phyloP scores from a whole-genome alignment of 768 basidiomycete genomes.

The Suillus ampliporus region DNA sequence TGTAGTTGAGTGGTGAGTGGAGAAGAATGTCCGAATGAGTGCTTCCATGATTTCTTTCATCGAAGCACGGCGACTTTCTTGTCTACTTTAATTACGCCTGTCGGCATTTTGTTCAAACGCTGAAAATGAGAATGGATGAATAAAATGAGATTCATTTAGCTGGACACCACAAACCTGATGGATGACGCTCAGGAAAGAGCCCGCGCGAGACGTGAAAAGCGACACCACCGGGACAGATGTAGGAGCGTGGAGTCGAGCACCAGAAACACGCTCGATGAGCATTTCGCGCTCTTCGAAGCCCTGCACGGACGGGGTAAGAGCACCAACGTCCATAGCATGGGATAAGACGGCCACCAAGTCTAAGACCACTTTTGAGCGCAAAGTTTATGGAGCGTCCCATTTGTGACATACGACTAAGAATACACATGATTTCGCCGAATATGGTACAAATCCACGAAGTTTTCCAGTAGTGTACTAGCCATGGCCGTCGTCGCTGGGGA shows the following conservation, averaged over 20 bases:
- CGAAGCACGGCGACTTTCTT: constrained; percentile 93
- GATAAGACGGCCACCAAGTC: constrained; percentile 97
- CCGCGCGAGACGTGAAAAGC: constrained; percentile 98
- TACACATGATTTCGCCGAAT: constrained; percentile 95
- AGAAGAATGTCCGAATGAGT: constrained; percentile 77
- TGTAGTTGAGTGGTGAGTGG: not conserved
- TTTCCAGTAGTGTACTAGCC: too few species aligned
- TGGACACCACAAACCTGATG: constrained; percentile 54
- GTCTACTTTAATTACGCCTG: constrained; percentile 91
- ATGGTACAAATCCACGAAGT: constrained; percentile 97
- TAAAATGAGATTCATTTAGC: not conserved
- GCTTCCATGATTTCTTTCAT: constrained; percentile 99
- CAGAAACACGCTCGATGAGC: constrained; percentile 98
- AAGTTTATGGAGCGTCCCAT: not conserved
- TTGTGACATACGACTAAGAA: constrained; percentile 80
- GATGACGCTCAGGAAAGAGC: constrained; percentile 91
- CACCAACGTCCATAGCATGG: constrained; percentile 97
- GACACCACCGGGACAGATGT: constrained; percentile 96
- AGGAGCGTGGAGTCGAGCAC: constrained; percentile 96
- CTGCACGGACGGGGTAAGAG: constrained; percentile 98
- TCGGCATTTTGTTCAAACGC: constrained; percentile 97
- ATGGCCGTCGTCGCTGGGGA: too few species aligned
- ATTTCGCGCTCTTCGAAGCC: constrained; percentile 99
- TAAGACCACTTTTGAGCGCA: constrained; percentile 29
- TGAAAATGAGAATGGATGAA: constrained; percentile 35